These are phyloP conservation scores for Calocera cornea DNA, from an alignment of 768 basidiomycete genomes.

Conservation along the genomic window DNA sequence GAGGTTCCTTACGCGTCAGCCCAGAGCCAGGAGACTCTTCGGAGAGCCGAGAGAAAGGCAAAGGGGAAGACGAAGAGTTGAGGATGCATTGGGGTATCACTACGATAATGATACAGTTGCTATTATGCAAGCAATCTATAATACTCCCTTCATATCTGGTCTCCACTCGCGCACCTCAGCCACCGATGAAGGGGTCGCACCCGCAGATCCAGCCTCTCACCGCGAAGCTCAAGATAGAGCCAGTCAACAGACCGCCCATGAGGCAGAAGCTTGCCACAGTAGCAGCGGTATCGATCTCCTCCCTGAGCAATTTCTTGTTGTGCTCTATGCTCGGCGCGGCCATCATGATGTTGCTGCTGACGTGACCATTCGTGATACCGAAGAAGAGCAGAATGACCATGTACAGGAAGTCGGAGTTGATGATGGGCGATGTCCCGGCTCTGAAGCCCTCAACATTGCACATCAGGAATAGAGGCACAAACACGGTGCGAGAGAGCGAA, in stretches of 20 bases:
- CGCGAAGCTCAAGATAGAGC: slow-evolving; percentile 70
- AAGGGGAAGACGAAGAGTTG: neutral
- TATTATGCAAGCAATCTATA: neutral
- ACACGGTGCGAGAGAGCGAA: slow-evolving; percentile 58
- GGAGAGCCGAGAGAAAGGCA: neutral
- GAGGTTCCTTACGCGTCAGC: neutral
- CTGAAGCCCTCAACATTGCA: slow-evolving; percentile 58
- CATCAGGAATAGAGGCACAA: slow-evolving; percentile 76
- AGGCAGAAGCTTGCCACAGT: slow-evolving; percentile 67
- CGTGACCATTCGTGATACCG: slow-evolving; percentile 70
- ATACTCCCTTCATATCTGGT: neutral
- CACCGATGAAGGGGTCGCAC: slow-evolving; percentile 51
- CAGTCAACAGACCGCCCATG: slow-evolving; percentile 58
- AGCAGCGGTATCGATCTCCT: slow-evolving; percentile 77
- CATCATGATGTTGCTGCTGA: slow-evolving; percentile 69
- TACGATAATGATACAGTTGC: slow-evolving; percentile 2
- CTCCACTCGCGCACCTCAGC: neutral
- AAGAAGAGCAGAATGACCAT: slow-evolving; percentile 60
- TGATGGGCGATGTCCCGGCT: slow-evolving; percentile 31
- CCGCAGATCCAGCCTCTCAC: slow-evolving; percentile 54
- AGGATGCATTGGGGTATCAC: neutral
- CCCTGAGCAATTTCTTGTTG: slow-evolving; percentile 54
- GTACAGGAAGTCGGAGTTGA: slow-evolving; percentile 65
- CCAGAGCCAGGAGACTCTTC: neutral
- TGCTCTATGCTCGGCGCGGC: slow-evolving; percentile 67